Conservation (phyloP, 2,329 filamentous ascomycete genomes). For the Coleophoma cylindrospora region DNA sequence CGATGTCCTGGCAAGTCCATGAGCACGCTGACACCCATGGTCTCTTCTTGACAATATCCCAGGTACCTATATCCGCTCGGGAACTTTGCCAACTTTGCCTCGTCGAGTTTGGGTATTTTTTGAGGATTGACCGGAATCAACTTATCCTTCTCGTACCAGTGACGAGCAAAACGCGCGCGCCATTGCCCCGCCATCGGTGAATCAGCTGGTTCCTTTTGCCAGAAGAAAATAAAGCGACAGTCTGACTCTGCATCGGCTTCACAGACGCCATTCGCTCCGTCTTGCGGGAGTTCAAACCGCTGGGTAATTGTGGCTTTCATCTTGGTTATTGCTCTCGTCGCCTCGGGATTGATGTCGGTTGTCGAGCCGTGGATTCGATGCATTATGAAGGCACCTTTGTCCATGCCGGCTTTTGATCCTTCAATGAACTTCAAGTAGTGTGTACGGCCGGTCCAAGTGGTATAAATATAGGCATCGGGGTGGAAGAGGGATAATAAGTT, state of each 20-base stretch:
- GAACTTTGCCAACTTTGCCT: slow-evolving; percentile 32
- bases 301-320: slow-evolving; percentile 47
- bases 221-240: slow-evolving; percentile 41
- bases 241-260: slow-evolving; percentile 42
- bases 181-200: slow-evolving; percentile 24
- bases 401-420: slow-evolving; percentile 33
- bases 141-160: slow-evolving; percentile 50
- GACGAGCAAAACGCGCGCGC: slow-evolving; percentile 38
- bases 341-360: slow-evolving; percentile 35
- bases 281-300: slow-evolving; percentile 26
- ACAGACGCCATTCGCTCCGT: slow-evolving; percentile 26
- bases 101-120: slow-evolving; percentile 34
- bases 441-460: slow-evolving; percentile 43
- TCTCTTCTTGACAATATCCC: slow-evolving; percentile 38
- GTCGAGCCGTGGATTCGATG: slow-evolving; percentile 36
- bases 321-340: slow-evolving; percentile 37
- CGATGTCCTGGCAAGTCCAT: slow-evolving; percentile 39
- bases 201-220: slow-evolving; percentile 11
- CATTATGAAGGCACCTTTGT: slow-evolving; percentile 37
- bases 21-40: slow-evolving; percentile 38
- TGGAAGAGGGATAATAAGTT: slow-evolving; percentile 46
- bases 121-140: slow-evolving; percentile 37
- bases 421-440: slow-evolving; percentile 34
- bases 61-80: slow-evolving; percentile 39
- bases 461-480: slow-evolving; percentile 41